Base-by-base conservation (phyloP, 2,329 filamentous ascomycete species). In the Anthostomella pinea region DNA sequence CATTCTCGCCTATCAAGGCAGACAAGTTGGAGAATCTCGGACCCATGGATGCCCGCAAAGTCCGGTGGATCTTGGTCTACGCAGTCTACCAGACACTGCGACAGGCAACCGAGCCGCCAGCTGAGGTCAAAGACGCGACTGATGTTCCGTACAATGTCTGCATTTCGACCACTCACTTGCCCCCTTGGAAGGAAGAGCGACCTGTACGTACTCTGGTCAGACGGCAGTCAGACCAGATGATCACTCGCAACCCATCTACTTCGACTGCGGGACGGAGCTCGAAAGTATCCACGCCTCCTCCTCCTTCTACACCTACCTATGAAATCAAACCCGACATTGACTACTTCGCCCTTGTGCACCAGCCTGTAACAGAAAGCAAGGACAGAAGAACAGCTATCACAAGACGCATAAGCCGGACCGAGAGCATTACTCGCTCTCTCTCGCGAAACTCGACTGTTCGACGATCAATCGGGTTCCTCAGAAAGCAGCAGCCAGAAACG, bases 51-150 rank as follows among this genome's bases (percentile, higher is more conserved):
- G 84, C 79, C 2, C 78, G 87, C 25, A 90, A 88, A 59, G 75
- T 89, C 11, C 73, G 86, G 24, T 93, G 86, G 86, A 76, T 90
- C 19, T 57, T 90, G 22, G 73, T 91, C 6, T 91, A 91, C 52
- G 74, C 79, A 13, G 73, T 79, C 3, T 73, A 87, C 38, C 87
- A 93, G 56, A 81, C 80, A n/a, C 70, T 93, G 1, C 72, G 75
- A 8, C 77, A 77, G 35, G 79, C 80, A 23, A 82, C 78, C 1
- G 66, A 73, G 21, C 67, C 75, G 0, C 81, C 86, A 0, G 56
- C 66, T 5, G 78, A 85, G 49, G 79, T 87, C 18, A 68, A 69
- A 11, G 75, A 83, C 36, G 65, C 68, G 1, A 66, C 71, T 1
- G 67, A 66, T 10, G 69, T 78, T 2, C 64, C 70, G 0, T 91